Evolutionary conservation across 2,329 filamentous ascomycete genomes (phyloP), one percentile per base, ranked within the genome.

Genomic region (Drechslerella coelobrocha): DNA sequence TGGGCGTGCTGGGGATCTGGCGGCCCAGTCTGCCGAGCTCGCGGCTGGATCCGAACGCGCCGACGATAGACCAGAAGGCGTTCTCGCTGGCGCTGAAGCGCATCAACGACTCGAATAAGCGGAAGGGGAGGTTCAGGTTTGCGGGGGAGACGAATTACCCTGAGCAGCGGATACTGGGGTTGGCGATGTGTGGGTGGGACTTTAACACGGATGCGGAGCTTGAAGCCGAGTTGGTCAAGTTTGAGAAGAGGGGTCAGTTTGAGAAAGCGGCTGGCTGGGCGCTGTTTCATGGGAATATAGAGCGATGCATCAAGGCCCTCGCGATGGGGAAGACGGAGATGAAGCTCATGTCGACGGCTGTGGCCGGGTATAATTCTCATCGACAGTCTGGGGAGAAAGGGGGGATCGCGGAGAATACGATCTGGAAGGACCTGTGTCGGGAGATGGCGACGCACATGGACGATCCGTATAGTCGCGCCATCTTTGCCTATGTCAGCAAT

Each of bases 261-360:
- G 92, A 91, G 53, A 90, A 89, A 82, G 87, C 88, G 9, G 88
- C 91, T 21, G 89, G 89, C 0, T 85, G 89, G 72, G 89, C 90
- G 1, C 81, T 93, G 0, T 91, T 93, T 77, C 85, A 88, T 61
- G 89, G 89, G 10, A 83, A 89, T 75, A 73, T 75, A n/a, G 63
- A 73, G 39, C 52, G 74, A 9, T 74, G 73, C 29, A 76, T 76
- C 24, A 72, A 72, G 9, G 66, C 73, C 1, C 66, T 76, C 0
- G 39, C 73, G n/a, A 65, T 69, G 43, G 75, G 75, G 7, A 75
- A 74, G 7, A 73, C 73, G 21, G 69, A 74, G 47, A 74, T 76
- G 72, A 76, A 76, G 54, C 68, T 76, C 19, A 76, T 76, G 74
- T 73, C 73, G 10, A 76, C 75, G 2, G 75, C 75, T 14, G 75